Base-by-base conservation (phyloP, 208 protist species). In the Wallacemonas sp. region DNA sequence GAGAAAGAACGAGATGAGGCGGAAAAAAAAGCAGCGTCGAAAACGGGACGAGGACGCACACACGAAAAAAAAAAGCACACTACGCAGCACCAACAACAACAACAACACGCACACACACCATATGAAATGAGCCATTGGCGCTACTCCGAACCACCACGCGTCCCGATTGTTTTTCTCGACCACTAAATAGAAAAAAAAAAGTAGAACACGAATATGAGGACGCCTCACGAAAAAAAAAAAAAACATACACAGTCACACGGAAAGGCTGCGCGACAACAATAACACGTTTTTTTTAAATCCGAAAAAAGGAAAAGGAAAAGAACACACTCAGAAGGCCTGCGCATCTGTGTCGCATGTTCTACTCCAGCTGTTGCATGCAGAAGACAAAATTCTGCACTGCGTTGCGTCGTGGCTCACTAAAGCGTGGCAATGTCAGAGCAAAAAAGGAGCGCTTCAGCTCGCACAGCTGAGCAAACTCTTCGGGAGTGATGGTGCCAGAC, bases 361-460 rank as follows among this genome's bases (percentile, higher is more conserved):
- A 89, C 21, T 84, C 80, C 2, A 88, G 74, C 61, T 93, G 83
- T 46, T 90, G 86, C 82, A 93, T 90, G 63, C 86, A 93, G 53
- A 72, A 77, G 12, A 88, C 64, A 41, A 90, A 93, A 61, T 82
- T 70, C 63, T 93, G 86, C 5, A 93, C 55, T 0, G 59, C 31
- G 55, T 86, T 93, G 0, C 81, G 72, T 30, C 64, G 62, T 12
- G 76, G 75, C 68, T 85, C 79, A 21, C 59, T 60, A 33, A 85
- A 93, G 51, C 80, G 72, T 2, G 82, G 75, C 27, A 82, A 54
- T 5, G 77, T 64, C 15, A 42, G 26, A 0, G 77, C 75, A 36
- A 90, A 93, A 46, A 81, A 81, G 2, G 60, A 47, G 2, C 75
- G 65, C 38, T 81, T 79, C 33, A 80, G 54, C 8, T 75, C 36